A percentile compares a stretch with the other conserved stretches of the same genome.
phyloP scores from a whole-genome alignment of 352 stramenopile species.

The Pythium brassicae region DNA sequence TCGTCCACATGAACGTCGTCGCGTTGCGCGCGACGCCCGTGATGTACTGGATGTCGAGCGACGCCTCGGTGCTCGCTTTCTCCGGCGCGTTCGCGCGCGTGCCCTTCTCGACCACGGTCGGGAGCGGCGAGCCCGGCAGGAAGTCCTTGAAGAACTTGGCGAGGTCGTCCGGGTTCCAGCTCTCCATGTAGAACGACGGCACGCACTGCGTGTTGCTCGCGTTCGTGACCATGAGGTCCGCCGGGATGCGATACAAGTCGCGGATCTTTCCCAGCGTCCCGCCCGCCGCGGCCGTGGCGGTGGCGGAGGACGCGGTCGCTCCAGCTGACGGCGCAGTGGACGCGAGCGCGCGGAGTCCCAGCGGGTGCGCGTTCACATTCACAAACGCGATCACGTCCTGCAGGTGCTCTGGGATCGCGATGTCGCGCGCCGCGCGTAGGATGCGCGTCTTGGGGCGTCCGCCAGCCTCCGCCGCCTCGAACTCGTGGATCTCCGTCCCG shows the following conservation, averaged over 20 bases:
- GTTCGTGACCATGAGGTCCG: conserved; percentile 67
- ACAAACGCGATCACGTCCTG: conserved; percentile 49
- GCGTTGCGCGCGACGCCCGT: conserved; percentile 76
- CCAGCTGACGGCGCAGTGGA: conserved; percentile 13
- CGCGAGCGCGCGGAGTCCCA: conserved; percentile 44
- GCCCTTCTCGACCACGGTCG: conserved; percentile 53
- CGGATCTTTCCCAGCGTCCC: conserved; percentile 46
- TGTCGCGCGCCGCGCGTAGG: conserved; percentile 27
- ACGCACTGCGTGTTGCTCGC: conserved; percentile 51
- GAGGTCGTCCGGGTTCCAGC: conserved; percentile 53
- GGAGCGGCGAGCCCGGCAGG: conserved; percentile 37
- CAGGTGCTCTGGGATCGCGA: conserved; percentile 38
- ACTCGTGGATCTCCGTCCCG: conserved; percentile 47
- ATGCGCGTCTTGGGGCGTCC: conserved; percentile 18
- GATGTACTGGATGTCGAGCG: conserved; percentile 90
- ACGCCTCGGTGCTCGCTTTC: conserved; percentile 63
- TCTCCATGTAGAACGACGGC: conserved; percentile 78
- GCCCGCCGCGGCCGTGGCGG: conserved; percentile 1
- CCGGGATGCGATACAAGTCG: conserved; percentile 57
- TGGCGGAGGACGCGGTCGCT: not conserved
- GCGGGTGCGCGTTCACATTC: conserved; percentile 63
- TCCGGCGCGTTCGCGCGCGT: conserved; percentile 36
- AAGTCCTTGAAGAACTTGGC: conserved; percentile 50
- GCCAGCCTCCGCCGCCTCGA: conserved; percentile 10
- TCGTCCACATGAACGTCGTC: conserved; percentile 76